A percentile compares a stretch with the other conserved stretches of the same genome.
phyloP scores from a whole-genome alignment of 192 early-diverging fungal genomes.

The Helicostylum pulchrum region DNA sequence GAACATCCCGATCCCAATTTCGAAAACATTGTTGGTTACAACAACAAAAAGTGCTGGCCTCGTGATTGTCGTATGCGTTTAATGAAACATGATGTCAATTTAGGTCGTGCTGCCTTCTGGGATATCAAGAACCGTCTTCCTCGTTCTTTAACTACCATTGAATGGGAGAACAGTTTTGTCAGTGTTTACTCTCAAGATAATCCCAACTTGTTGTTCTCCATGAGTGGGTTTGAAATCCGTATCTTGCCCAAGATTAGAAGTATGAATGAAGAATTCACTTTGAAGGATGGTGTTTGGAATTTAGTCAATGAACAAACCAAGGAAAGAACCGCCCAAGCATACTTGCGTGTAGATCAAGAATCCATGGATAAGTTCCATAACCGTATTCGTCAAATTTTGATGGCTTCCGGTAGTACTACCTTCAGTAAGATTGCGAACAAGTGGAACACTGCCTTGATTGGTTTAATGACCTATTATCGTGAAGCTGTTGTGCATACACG shows the following conservation, averaged over 20 bases:
- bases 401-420: conserved; percentile 95
- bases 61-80: conserved; percentile 98
- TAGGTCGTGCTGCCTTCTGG: conserved; percentile 98
- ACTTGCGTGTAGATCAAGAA: conserved; percentile 94
- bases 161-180: conserved; percentile 97
- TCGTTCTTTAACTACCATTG: conserved; percentile 92
- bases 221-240: conserved; percentile 88
- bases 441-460: conserved; percentile 87
- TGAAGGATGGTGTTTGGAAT: conserved; percentile 90
- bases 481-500: conserved; percentile 97
- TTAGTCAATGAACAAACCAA: conserved; percentile 96
- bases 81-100: conserved; percentile 98
- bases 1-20: conserved; percentile 99
- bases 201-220: conserved; percentile 91
- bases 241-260: conserved; percentile 91
- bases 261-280: conserved; percentile 82
- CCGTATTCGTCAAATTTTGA: conserved; percentile 94
- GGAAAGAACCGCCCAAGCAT: conserved; percentile 97
- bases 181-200: conserved; percentile 97
- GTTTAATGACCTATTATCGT: conserved; percentile 97
- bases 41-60: conserved; percentile 98
- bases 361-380: conserved; percentile 91
- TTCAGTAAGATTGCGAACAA: conserved; percentile 99
- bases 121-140: conserved; percentile 98
- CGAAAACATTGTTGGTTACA: conserved; percentile 98